Evolutionary conservation across 2,329 filamentous ascomycete species (phyloP), one percentile per base, ranked within the genome.

Genomic region (Apiospora saccharicola): DNA sequence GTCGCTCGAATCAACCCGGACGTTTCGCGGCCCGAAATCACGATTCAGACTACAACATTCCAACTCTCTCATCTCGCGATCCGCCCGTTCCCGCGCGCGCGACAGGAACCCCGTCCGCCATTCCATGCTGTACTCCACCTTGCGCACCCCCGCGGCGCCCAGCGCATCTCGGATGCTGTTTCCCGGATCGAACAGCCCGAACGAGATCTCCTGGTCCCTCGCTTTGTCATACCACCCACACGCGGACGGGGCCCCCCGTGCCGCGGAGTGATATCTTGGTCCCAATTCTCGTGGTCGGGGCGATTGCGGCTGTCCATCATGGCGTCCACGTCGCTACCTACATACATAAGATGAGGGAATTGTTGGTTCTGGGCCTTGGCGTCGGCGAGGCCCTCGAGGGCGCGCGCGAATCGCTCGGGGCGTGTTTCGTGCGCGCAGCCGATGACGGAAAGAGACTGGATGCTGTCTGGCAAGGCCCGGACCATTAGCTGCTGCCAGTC

Each of bases 41-140:
- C 6, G 6, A 2, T 46, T 16, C 16, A 4, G 5, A 44, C 10
- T 6, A 19, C 53, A 61, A 12, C 16, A 3, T 1, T 61, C 8
- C 12, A 22, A 12, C 16, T 61, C 30, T 4, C 30, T 34, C 30
- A n/a, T 19, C 57, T 8, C 4, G 30, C 10, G 19, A 3, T 1
- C 19, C 19, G 57, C 57, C 34, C 57, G 57, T 1, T 12, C 6
- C 10, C 8, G 7, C 8, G 57, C 30, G 34, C 57, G 57, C 30
- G 57, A 64, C 16, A 19, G 22, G 10, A 64, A 64, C 57, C 57
- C 57, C 34, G 57, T 64, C 30, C 30, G 30, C 57, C 57, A 64
- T 8, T 34, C 57, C 57, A 64, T 64, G 57, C 57, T 64, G n/a
- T 64, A 64, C 8, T 64, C 57, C 57, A 64, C 57, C 19, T 19